Base-by-base conservation (phyloP, 345 rosid genomes). In the Eucalyptus albens region DNA sequence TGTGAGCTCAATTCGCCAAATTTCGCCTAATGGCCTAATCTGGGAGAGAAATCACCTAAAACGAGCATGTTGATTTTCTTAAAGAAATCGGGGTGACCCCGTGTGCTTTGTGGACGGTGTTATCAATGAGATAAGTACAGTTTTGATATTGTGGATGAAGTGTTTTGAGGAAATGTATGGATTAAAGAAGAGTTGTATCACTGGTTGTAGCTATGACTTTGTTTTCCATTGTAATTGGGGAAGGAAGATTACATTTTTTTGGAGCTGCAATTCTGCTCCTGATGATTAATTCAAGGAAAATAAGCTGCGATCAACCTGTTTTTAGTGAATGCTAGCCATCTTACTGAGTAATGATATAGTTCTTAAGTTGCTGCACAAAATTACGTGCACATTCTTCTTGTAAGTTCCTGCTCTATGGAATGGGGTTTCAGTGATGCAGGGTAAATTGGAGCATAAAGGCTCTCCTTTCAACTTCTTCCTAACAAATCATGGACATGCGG, bases 381-480 rank as follows among this genome's bases (percentile, higher is more conserved):
- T 77, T 40, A 77, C 29, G 4, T 40, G 85, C 85, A 40, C 29
- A 24, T 77, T 77, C 47, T 77, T 77, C 15, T 77, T 83, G 87
- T 72, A 51, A 89, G 59, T 69, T 72, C 87, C n/a, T 44, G 13
- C 49, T 60, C 86, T 92, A 90, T 93, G 88, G 93, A 87, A 77
- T 87, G 92, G 90, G 87, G 91, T 92, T 93, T 92, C 91, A 86
- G 94, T 93, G 83, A 92, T 93, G 96, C 95, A 96, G 97, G 96
- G 92, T 77, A 90, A 21, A 88, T 88, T 88, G 88, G 89, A 69
- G 90, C 51, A 60, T 37, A 87, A 83, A 51, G 88, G 88, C 42
- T 87, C 90, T 83, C 90, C 92, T 44, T 27, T 59, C 87, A 93
- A 91, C 87, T 90, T 92, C 19, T 87, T 59, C 87, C 49, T 89